Evolutionary conservation across 306 rosid genomes (phyloP).

Genomic region (Cicer pinnatifidum): DNA sequence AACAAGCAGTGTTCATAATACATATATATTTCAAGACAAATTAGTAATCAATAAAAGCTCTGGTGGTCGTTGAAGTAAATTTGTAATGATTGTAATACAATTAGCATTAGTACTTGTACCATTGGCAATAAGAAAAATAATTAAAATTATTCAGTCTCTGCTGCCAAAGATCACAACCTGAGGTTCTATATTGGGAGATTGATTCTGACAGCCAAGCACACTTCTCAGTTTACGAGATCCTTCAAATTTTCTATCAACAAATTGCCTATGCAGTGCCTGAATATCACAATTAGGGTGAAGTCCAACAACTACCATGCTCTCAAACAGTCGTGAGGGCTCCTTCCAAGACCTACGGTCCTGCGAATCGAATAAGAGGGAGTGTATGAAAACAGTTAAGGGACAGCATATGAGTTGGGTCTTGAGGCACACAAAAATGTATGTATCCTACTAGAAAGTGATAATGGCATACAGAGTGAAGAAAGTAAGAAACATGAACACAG

Average conservation of each 20-base stretch:
- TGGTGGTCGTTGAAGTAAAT: conserved; percentile 20
- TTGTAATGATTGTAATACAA: not conserved
- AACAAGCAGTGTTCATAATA: conserved; percentile 21
- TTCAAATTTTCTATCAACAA: conserved; percentile 65
- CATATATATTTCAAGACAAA: conserved; percentile 22
- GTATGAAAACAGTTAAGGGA: conserved; percentile 37
- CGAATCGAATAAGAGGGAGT: conserved; percentile 46
- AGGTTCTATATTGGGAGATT: conserved; percentile 80
- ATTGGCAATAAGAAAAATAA: conserved; percentile 37
- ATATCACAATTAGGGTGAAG: conserved; percentile 92
- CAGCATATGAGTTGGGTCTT: conserved; percentile 17
- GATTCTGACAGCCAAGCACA: conserved; percentile 68
- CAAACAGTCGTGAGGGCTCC: conserved; percentile 87
- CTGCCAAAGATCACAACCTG: conserved; percentile 72
- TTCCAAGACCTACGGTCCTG: conserved; percentile 86
- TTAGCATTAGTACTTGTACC: conserved; percentile 16
- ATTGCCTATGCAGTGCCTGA: conserved; percentile 78
- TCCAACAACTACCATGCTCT: conserved; percentile 94
- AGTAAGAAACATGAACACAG: conserved; percentile 8
- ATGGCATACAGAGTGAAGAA: conserved; percentile 29
- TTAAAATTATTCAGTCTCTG: conserved; percentile 36
- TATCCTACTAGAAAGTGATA: conserved; percentile 33
- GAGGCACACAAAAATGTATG: conserved; percentile 6
- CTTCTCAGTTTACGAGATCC: conserved; percentile 70
- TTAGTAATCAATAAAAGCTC: conserved; percentile 4